Evolutionary conservation across 1,284 basidiomycete genomes (phyloP), one percentile per base, ranked within the genome.

Genomic region (Cryptococcus wingfieldii): DNA sequence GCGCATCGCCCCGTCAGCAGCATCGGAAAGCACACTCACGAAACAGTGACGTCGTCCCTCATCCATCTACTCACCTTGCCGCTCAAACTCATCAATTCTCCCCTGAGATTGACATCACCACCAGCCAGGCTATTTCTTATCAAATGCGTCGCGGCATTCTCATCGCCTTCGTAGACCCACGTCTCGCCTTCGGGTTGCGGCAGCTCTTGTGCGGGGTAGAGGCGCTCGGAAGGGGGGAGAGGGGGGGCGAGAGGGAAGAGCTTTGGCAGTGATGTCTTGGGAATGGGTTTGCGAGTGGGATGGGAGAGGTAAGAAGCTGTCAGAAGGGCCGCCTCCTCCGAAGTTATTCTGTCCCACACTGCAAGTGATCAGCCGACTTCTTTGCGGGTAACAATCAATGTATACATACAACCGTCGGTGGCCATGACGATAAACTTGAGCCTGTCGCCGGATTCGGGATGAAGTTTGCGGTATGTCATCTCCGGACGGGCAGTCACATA

Each of bases 41-140:
- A 90, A n/a, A 92, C 89, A 1, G 90, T 93, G 38, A 90, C 83
- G 76, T 96, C 93, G 70, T 96, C 92, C 52, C 92, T 81, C 72
- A 86, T 87, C 66, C 86, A 83, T 70, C 90, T 83, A 54, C 87
- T 84, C 61, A 84, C 78, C 34, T 91, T 89, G 5, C 89, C 82
- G 23, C 90, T 90, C 56, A 98, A 90, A 70, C 90, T 94, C 68
- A 98, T 78, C 61, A 89, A 69, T 70, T 83, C 83, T 23, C 85
- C 83, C 54, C 96, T 80, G 52, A 79, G 77, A 56, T 78, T 78
- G 58, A 83, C 80, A 70, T 96, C 85, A 0, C 84, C 91, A 18
- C 94, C 93, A 28, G 90, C 94, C 57, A 98, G 84, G 13, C 92
- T 90, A 70, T 98, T 98, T 61, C 95, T 82, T 60, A 98, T 92